Conservation (phyloP, 495 filamentous ascomycete genomes). For the Paragyromitra xinjiangensis region DNA sequence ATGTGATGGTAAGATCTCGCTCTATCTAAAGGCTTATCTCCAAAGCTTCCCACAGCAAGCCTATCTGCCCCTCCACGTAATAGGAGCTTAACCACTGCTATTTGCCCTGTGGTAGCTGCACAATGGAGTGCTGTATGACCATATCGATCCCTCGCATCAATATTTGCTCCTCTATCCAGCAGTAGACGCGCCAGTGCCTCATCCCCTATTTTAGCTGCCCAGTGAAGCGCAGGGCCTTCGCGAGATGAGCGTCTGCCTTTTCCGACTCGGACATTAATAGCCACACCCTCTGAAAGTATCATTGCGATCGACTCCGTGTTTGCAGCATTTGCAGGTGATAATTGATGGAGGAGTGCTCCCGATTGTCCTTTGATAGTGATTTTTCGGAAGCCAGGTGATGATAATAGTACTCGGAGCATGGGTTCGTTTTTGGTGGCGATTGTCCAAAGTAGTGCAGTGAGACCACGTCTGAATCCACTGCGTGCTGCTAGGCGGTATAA, state of each 20-base stretch:
- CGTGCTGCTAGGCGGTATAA: conserved; percentile 10
- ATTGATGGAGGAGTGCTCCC: neutral
- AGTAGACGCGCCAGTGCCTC: neutral
- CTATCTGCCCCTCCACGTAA: neutral
- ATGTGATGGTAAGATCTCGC: conserved; percentile 7
- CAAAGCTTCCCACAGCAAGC: neutral
- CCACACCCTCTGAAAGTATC: neutral
- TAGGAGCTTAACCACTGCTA: neutral
- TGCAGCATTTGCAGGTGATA: neutral
- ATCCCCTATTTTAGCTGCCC: conserved; percentile 15
- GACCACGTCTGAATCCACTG: neutral
- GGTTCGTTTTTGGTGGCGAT: neutral
- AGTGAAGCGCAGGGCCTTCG: conserved; percentile 9
- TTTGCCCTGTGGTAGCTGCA: conserved; percentile 4
- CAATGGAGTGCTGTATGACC: conserved; percentile 24
- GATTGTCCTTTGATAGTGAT: neutral
- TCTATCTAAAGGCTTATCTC: conserved; percentile 19
- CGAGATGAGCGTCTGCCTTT: neutral
- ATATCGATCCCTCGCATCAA: neutral
- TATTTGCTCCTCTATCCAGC: conserved; percentile 14
- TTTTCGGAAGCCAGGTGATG: neutral
- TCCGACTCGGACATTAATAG: neutral
- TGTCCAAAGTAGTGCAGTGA: conserved; percentile 14
- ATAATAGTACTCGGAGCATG: conserved; percentile 27
- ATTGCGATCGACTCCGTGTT: neutral